phyloP scores from a whole-genome alignment of 75 land plant species.

The Azolla pinnata region DNA sequence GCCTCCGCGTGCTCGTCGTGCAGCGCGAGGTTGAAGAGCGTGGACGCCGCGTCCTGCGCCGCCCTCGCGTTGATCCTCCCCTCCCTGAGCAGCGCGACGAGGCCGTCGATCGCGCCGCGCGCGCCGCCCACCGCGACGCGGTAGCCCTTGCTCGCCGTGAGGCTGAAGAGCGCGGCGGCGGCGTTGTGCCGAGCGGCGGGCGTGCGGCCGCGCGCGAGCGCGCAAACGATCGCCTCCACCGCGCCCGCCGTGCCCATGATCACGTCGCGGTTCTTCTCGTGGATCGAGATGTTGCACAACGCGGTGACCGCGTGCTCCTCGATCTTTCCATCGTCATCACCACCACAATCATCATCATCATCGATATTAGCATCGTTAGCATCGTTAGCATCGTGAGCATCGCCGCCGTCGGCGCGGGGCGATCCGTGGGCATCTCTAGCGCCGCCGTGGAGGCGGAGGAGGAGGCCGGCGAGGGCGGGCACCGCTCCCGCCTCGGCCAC shows the following conservation, averaged over 20 bases:
- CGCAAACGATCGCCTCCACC: constrained; percentile 34
- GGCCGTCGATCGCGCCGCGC: constrained; percentile 7
- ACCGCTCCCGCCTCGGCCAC: constrained; percentile 81
- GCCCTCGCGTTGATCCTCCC: constrained; percentile 31
- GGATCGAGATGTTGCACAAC: constrained; percentile 51
- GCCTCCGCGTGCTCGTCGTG: constrained; percentile 33
- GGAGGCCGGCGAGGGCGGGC: constrained; percentile 34
- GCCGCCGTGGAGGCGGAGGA: constrained; percentile 12
- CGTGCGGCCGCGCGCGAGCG: constrained; percentile 4
- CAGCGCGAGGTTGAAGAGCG: constrained; percentile 61
- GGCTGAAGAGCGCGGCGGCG: constrained; percentile 20
- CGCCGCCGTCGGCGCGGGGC: too few species aligned
- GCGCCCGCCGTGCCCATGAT: constrained; percentile 48
- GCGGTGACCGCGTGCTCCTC: constrained; percentile 29
- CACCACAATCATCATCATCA: too few species aligned
- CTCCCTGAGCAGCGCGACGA: constrained; percentile 6
- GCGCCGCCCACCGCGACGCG: constrained; percentile 14
- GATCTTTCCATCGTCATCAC: constrained; percentile 14
- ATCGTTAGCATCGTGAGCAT: too few species aligned
- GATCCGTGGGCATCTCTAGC: too few species aligned
- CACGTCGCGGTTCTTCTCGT: constrained; percentile 52
- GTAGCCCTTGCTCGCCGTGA: constrained; percentile 16
- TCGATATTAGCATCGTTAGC: too few species aligned
- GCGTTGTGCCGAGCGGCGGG: constrained; percentile 21
- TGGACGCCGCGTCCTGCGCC: constrained; percentile 63